Conservation (phyloP, 2,329 filamentous ascomycete genomes). For the Xylaria arbuscula region DNA sequence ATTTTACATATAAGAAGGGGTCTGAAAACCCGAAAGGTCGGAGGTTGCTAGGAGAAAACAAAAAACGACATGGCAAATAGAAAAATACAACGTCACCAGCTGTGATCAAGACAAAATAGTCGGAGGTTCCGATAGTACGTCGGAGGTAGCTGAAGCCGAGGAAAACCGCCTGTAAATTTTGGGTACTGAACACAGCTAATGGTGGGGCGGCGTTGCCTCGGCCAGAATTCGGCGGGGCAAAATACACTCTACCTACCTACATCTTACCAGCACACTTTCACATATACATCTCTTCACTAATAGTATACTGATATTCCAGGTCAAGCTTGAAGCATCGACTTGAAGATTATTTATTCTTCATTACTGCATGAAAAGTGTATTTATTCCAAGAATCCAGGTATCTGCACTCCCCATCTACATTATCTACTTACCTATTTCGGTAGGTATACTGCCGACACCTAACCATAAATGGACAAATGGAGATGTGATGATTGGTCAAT, state of each 20-base stretch:
- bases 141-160: too few species aligned
- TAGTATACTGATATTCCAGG: too few species aligned
- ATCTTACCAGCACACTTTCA: not conserved
- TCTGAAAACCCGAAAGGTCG: too few species aligned
- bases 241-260: not conserved
- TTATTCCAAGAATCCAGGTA: not conserved
- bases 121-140: too few species aligned
- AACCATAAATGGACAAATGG: slow-evolving; percentile 26
- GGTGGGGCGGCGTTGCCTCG: not conserved
- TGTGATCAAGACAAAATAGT: too few species aligned
- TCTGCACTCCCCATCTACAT: not conserved
- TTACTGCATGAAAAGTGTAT: too few species aligned
- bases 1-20: not conserved
- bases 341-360: too few species aligned
- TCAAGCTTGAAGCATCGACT: too few species aligned
- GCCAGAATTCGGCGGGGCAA: not conserved
- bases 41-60: too few species aligned
- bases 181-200: not conserved
- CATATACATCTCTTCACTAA: not conserved
- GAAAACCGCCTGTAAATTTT: too few species aligned
- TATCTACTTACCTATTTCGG: not conserved
- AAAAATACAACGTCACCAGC: too few species aligned
- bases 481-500: slow-evolving; percentile 38
- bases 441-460: not conserved
- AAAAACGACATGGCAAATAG: too few species aligned